Evolutionary conservation across 2,329 filamentous ascomycete species (phyloP).

Genomic region (Aspergillus sojae): DNA sequence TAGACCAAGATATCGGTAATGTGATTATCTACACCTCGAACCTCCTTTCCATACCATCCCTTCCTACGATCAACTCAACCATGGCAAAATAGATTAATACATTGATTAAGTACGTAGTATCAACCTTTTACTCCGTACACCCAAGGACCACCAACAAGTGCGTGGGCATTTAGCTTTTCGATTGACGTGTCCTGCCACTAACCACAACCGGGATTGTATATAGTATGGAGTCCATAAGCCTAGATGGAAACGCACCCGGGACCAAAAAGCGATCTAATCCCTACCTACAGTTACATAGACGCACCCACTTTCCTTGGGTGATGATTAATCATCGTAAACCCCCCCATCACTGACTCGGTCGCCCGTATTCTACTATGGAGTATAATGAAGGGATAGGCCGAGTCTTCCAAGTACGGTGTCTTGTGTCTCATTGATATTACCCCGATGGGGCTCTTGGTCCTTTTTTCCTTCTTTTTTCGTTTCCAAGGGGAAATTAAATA

Average conservation of each 20-base stretch:
- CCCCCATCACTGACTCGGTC: neutral
- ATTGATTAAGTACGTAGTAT: too few relatives aligned
- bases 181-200: constrained; percentile 7
- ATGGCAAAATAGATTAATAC: neutral
- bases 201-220: neutral
- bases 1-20: too few relatives aligned
- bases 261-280: too few relatives aligned
- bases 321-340: neutral
- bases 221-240: neutral
- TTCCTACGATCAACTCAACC: too few relatives aligned
- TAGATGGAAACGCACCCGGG: too few relatives aligned
- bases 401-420: neutral
- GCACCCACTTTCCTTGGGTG: neutral
- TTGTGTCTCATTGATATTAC: constrained; percentile 2
- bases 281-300: too few relatives aligned
- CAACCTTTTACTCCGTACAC: too few relatives aligned
- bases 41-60: too few relatives aligned
- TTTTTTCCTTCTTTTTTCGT: neutral
- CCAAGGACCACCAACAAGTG: too few relatives aligned
- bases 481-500: neutral
- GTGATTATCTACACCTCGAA: too few relatives aligned
- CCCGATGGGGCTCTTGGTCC: neutral
- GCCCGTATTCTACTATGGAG: neutral
- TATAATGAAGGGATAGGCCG: neutral
- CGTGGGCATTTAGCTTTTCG: constrained; percentile 1